phyloP scores from a whole-genome alignment of 371 early-diverging fungal genomes.

The Saksenaea vasiformis region DNA sequence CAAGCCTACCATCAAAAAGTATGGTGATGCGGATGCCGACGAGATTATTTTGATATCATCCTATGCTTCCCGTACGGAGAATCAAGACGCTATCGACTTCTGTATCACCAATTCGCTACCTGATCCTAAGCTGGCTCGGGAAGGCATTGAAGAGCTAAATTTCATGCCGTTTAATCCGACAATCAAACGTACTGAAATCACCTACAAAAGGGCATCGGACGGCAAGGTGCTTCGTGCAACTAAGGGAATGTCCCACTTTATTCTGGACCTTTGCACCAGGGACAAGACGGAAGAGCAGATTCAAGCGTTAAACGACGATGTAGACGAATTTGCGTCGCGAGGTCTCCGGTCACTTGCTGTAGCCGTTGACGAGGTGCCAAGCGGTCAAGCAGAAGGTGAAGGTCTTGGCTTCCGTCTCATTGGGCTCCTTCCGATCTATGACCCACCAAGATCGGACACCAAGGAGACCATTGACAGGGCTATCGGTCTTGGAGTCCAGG shows the following conservation, averaged over 20 bases:
- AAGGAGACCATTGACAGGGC: constrained; percentile 87
- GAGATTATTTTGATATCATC: constrained; percentile 65
- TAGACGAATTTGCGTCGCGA: constrained; percentile 75
- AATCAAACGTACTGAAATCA: constrained; percentile 86
- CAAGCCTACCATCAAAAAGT: constrained; percentile 63
- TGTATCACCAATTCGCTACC: constrained; percentile 72
- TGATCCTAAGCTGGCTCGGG: constrained; percentile 60
- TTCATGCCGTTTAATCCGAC: constrained; percentile 91
- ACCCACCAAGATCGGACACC: constrained; percentile 87
- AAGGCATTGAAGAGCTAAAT: constrained; percentile 68
- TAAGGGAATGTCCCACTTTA: constrained; percentile 80
- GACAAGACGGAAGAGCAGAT: constrained; percentile 67
- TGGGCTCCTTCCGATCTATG: constrained; percentile 82
- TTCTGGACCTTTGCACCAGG: constrained; percentile 70
- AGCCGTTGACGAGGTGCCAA: constrained; percentile 68
- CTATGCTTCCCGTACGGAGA: constrained; percentile 73
- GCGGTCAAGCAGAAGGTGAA: constrained; percentile 48
- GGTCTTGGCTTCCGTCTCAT: constrained; percentile 58
- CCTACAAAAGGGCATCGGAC: constrained; percentile 64
- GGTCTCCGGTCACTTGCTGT: constrained; percentile 88
- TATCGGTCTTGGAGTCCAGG: constrained; percentile 84
- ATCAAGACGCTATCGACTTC: constrained; percentile 80
- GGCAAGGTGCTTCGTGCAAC: constrained; percentile 68
- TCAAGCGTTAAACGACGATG: constrained; percentile 63
- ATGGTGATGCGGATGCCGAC: constrained; percentile 55